A percentile compares a stretch with the other conserved stretches of the same genome.
phyloP scores from a whole-genome alignment of 1,284 basidiomycete species.

The Ceratobasidium papillatum region DNA sequence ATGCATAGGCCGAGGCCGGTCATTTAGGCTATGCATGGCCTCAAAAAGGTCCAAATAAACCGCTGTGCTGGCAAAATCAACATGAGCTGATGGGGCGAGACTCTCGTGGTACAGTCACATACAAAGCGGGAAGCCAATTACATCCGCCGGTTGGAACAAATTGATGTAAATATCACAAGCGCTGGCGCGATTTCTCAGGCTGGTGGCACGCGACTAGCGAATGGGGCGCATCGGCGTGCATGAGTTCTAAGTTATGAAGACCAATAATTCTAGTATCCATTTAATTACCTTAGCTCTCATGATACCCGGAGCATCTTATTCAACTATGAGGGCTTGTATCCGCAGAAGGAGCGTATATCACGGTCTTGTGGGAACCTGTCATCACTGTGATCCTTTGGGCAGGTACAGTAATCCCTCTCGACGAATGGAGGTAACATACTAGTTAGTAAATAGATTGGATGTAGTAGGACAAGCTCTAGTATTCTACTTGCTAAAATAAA shows the following conservation, averaged over 20 bases:
- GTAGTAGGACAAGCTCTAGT: background rate
- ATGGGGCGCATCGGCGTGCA: background rate
- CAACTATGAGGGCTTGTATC: no score
- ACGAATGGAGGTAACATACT: no score
- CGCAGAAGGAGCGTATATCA: background rate
- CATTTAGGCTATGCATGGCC: background rate
- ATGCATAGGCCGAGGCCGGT: slow-evolving; percentile 2
- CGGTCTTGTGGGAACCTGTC: no score
- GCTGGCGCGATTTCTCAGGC: background rate
- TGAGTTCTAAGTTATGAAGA: background rate
- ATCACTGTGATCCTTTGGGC: no score
- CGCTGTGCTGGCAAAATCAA: slow-evolving; percentile 15
- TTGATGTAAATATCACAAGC: background rate
- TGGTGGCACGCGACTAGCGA: background rate
- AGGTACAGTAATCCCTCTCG: no score
- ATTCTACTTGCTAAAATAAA: no score
- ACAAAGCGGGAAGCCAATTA: background rate
- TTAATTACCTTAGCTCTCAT: no score
- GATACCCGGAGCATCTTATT: no score
- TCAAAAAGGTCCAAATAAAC: background rate
- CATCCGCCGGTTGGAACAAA: background rate
- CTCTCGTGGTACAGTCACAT: background rate
- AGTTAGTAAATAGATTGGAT: background rate
- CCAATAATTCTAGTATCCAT: no score
- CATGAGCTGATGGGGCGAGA: background rate